Conservation (phyloP, 768 basidiomycete genomes). For the Podaxis carcinomalis region DNA sequence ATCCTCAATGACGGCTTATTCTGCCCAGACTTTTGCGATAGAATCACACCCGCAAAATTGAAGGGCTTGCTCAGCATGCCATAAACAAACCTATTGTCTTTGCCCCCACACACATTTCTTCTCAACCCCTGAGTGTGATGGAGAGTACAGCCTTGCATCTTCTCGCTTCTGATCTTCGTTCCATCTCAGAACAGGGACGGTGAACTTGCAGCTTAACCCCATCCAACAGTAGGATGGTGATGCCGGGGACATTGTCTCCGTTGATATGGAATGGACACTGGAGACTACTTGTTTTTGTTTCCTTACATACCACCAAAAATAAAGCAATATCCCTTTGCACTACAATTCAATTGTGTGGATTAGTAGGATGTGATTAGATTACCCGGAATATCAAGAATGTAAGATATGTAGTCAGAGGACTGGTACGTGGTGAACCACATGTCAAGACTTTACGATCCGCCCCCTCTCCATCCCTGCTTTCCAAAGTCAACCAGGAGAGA, state of each 20-base stretch:
- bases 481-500: not conserved
- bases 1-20: not conserved
- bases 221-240: not conserved
- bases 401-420: not conserved
- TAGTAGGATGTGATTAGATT: too few species aligned
- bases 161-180: not conserved
- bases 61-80: too few species aligned
- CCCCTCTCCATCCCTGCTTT: not conserved
- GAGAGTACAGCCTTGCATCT: not conserved
- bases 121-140: constrained; percentile 1
- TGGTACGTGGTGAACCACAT: not conserved
- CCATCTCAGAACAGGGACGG: not conserved
- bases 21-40: too few species aligned
- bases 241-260: not conserved
- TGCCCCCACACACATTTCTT: not conserved
- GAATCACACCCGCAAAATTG: not conserved
- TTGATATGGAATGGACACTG: not conserved
- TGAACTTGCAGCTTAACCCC: not conserved
- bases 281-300: not conserved
- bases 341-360: too few species aligned
- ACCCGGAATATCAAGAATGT: not conserved
- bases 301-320: not conserved
- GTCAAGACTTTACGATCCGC: not conserved
- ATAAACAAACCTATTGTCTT: not conserved
- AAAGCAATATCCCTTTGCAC: not conserved